Conservation (phyloP, 257 asterid genomes). For the Capsicum baccatum region DNA sequence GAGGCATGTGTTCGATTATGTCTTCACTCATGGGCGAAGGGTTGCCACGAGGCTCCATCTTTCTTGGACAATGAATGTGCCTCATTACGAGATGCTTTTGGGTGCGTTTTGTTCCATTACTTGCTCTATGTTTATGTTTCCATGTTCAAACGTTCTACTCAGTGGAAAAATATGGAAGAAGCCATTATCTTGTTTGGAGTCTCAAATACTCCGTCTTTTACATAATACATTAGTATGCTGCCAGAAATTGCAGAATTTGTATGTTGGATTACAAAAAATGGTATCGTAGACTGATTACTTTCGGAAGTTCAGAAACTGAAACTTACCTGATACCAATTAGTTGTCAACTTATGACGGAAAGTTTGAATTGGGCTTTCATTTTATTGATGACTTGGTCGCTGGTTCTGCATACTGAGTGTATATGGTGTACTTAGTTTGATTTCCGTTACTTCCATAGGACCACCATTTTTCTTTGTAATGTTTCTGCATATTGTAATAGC, state of each 20-base stretch:
- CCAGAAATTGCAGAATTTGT: constrained; percentile 8
- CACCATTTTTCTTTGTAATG: background rate
- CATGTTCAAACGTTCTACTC: background rate
- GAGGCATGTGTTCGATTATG: constrained; percentile 97
- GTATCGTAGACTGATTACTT: background rate
- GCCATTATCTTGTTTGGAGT: constrained; percentile 23
- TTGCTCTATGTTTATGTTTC: background rate
- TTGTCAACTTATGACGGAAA: background rate
- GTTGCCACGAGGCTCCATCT: constrained; percentile 71
- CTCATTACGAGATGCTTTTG: constrained; percentile 76
- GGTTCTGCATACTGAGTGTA: background rate
- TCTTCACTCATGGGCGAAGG: constrained; percentile 85
- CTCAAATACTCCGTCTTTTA: background rate
- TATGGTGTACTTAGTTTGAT: constrained; percentile 15
- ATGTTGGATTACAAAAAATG: background rate
- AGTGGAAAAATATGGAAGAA: background rate
- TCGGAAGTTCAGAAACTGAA: constrained; percentile 4
- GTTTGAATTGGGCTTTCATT: background rate
- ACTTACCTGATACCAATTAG: background rate
- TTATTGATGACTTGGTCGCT: background rate
- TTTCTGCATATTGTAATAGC: background rate
- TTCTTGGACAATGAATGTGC: constrained; percentile 93
- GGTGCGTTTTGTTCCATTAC: constrained; percentile 49
- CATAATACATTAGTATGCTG: background rate
- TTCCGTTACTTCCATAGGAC: background rate